Base-by-base conservation (phyloP, 139 green algal genomes). In the Volvox africanus region DNA sequence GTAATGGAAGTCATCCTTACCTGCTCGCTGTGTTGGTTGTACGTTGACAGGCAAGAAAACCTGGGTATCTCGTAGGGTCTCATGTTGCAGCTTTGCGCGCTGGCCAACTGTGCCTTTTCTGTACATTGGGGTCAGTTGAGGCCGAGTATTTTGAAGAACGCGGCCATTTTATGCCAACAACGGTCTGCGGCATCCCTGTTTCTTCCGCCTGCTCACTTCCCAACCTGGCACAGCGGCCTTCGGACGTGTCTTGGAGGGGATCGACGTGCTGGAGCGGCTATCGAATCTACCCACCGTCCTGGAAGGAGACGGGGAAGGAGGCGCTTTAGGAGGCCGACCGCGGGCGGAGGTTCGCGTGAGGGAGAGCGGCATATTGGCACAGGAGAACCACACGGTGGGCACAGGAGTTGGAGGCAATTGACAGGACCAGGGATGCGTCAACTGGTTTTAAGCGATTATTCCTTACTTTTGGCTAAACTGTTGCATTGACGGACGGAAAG, bases 251-350 rank as follows among this genome's bases (percentile, higher is more conserved):
- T 44, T 90, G 50, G 50, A 83, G 50, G 86, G 86, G 2, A 33
- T 90, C 1, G 86, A 90, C 12, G 86, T 90, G 19, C 50, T 90
- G 30, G 85, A 89, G 6, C 33, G 82, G 5, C 35, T 88, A 28
- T 80, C 65, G 0, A 26, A 36, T 36, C 35, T 88, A 32, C 65
- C 82, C 1, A 87, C 82, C 20, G 18, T 20, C 0, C 37, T 5
- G 13, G 78, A 32, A 67, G 37, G 36, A 2, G 30, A 32, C 9
- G 76, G 9, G 26, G 80, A 86, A 33, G 61, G 61, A 9, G 50
- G 21, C 32, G 50, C 9, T 28, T 13, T 2, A 0, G 65, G 44
- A 2, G 82, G 82, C 32, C 65, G 82, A 21, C 82, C 82, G 1
- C 65, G 13, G 35, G 62, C 33, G 33, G 65, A 88, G 1, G 82